Percentiles rank a stretch among this genome's conserved stretches.
phyloP scores from a whole-genome alignment of 2,329 filamentous ascomycete genomes.

The Ophiocordyceps camponoti-saundersi region DNA sequence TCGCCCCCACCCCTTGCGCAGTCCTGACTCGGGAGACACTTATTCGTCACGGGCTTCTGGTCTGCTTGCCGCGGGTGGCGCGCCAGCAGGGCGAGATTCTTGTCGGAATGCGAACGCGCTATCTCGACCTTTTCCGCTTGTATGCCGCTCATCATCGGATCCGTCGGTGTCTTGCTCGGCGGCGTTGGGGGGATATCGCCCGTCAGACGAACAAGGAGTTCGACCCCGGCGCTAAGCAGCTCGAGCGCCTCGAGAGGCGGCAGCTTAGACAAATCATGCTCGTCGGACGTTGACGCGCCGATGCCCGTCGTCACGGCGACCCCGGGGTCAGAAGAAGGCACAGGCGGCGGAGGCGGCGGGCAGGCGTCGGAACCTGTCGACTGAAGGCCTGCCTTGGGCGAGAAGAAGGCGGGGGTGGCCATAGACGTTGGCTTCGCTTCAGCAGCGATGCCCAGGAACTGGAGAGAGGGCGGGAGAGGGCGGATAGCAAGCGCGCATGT shows the following conservation, averaged over 20 bases:
- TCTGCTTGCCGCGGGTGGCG: constrained; percentile 14
- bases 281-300: constrained; percentile 12
- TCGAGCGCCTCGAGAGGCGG: constrained; percentile 59
- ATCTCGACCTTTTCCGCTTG: constrained; percentile 45
- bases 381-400: neutral
- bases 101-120: constrained; percentile 38
- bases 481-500: neutral
- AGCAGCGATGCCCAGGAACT: neutral
- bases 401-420: neutral
- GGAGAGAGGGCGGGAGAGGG: neutral
- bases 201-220: constrained; percentile 53
- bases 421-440: neutral
- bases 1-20: neutral
- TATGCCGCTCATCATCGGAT: constrained; percentile 50
- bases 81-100: constrained; percentile 27
- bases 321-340: constrained; percentile 21
- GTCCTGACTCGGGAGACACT: neutral
- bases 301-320: constrained; percentile 10
- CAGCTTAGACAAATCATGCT: constrained; percentile 57
- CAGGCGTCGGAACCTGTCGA: neutral
- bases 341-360: constrained; percentile 21
- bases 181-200: constrained; percentile 73
- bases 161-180: constrained; percentile 42
- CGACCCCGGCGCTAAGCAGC: constrained; percentile 56
- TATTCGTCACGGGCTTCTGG: constrained; percentile 9